Conservation (phyloP, 352 stramenopile species). For the Globisporangium carolinianum region DNA sequence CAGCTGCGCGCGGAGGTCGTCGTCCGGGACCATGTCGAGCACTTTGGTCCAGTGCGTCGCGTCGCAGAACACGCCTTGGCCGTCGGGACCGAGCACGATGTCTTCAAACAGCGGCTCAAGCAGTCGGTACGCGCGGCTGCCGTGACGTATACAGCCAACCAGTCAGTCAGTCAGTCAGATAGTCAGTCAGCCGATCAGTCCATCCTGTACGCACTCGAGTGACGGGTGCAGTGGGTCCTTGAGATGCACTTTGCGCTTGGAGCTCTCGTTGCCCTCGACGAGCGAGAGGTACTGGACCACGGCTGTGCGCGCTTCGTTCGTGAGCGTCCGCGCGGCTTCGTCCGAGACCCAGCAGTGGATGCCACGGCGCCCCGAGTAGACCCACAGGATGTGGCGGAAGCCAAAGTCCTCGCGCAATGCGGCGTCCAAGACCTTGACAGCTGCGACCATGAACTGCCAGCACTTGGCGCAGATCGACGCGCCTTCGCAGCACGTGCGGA, state of each 20-base stretch:
- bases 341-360: slow-evolving; percentile 99
- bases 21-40: slow-evolving; percentile 90
- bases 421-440: slow-evolving; percentile 93
- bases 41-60: slow-evolving; percentile 89
- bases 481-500: slow-evolving; percentile 93
- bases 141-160: background rate
- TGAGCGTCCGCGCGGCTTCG: slow-evolving; percentile 86
- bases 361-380: slow-evolving; percentile 98
- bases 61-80: slow-evolving; percentile 88
- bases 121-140: slow-evolving; percentile 87
- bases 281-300: slow-evolving; percentile 97
- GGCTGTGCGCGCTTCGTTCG: slow-evolving; percentile 94
- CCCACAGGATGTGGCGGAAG: slow-evolving; percentile 97
- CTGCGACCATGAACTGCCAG: slow-evolving; percentile 98
- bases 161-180: background rate
- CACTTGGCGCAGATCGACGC: slow-evolving; percentile 91
- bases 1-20: slow-evolving; percentile 72
- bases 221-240: slow-evolving; percentile 92
- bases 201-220: slow-evolving; percentile 46
- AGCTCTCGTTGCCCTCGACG: slow-evolving; percentile 86
- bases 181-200: background rate
- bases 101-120: slow-evolving; percentile 95
- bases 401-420: slow-evolving; percentile 96
- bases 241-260: slow-evolving; percentile 88
- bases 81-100: slow-evolving; percentile 84